Percentiles rank a stretch among this genome's conserved stretches.
phyloP scores from a whole-genome alignment of 75 land plant species.

The Cryptomeria japonica region DNA sequence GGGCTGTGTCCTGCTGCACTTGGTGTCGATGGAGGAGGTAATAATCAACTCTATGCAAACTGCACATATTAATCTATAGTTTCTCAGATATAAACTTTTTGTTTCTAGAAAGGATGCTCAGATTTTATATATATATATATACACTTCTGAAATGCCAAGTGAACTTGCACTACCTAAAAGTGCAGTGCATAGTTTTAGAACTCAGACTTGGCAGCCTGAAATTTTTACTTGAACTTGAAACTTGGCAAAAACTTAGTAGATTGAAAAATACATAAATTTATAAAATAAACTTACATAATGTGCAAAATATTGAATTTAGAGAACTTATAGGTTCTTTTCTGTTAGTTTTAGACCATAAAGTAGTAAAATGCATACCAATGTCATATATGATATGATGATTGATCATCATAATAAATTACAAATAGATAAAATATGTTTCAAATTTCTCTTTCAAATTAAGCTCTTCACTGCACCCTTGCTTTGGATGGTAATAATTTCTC shows the following conservation, averaged over 20 bases:
- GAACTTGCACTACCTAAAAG: background rate
- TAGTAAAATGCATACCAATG: too few species aligned
- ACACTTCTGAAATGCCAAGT: background rate
- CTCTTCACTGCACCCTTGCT: too few species aligned
- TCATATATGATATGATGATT: too few species aligned
- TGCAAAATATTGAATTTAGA: too few species aligned
- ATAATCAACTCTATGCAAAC: background rate
- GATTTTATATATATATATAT: background rate
- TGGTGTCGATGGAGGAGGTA: slow-evolving; percentile 92
- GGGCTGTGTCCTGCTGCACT: slow-evolving; percentile 79
- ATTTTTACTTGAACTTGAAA: background rate
- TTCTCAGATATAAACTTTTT: background rate
- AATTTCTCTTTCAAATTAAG: too few species aligned
- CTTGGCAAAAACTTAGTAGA: too few species aligned
- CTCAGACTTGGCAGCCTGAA: background rate
- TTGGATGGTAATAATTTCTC: too few species aligned
- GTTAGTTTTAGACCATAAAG: background rate
- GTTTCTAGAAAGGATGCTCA: background rate
- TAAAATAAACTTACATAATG: too few species aligned
- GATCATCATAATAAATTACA: too few species aligned
- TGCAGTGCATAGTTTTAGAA: background rate
- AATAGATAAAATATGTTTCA: too few species aligned
- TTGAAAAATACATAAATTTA: too few species aligned
- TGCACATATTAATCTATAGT: background rate
- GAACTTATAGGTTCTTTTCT: background rate